Evolutionary conservation across 129 eudicot species (phyloP), one percentile per base, ranked within the genome.

Genomic region (Ambrosia trifida): DNA sequence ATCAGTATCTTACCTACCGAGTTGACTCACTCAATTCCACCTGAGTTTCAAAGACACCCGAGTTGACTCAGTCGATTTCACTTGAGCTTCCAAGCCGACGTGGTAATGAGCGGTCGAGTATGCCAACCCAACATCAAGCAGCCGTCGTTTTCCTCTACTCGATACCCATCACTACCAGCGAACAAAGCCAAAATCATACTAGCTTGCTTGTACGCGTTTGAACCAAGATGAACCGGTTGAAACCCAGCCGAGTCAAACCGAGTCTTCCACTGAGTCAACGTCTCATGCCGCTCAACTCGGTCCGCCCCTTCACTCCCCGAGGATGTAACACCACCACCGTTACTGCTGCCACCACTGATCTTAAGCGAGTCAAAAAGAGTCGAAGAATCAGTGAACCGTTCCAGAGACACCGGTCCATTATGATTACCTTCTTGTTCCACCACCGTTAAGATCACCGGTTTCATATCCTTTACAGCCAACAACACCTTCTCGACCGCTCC

Each of bases 51-150:
- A 38, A 51, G 3, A 3, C 61, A 11, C 14, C 73, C 51, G 60
- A 68, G 67, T 70, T 20, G 67, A 79, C 82, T 83, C 86, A 45
- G 17, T 68, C 75, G 52, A 59, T 4, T 7, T 61, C 69, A 80
- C 45, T 81, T 56, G 70, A 86, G 83, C 45, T 76, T 87, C 98
- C 98, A 92, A 0, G 98, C 98, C 44, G 96, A 89, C 44, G 96
- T 89, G 41, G 95, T 76, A n/a, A 92, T 85, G 41, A 92, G 79
- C 4, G 96, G 89, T 53, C 96, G 78, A 11, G 89, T 89, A 36
- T 91, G 97, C 97, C 96, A 91, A 7, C 97, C 96, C 70, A 91
- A 41, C 96, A 86, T 86, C 85, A 91, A 66, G 54, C 96, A 89
- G 28, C 96, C 98, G 31, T 81, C 46, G 28, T 79, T 70, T 47